Base-by-base conservation (phyloP, 805 yeast genomes). In the Yamadazyma nakazawae region DNA sequence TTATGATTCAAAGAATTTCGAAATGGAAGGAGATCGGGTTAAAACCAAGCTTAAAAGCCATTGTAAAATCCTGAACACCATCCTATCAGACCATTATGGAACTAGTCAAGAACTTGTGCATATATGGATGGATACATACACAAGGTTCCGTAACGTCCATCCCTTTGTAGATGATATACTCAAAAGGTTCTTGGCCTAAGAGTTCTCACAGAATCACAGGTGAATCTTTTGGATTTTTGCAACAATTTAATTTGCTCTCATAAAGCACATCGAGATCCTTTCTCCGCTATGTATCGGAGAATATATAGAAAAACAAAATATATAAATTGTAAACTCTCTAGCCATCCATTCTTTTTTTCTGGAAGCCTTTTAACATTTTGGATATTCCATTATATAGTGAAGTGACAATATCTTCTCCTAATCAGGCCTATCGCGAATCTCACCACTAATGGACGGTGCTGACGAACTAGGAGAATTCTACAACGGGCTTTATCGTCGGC, bases 81-180 rank as follows among this genome's bases (percentile, higher is more conserved):
- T 48, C 12, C 40, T 55, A 6, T 31, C 42, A 3, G 46, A 47
- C 14, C 50, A 51, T 25, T 49, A 57, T 9, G 51, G 46, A 1
- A 47, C 46, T 28, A 61, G 68, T 35, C 41, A 45, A 36, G 54
- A 43, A n/a, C 41, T 63, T 18, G 54, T 63, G 11, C 41, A 37
- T n/a, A 36, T 61, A 9, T 63, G 67, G 67, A 28, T 28, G 32
- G 32, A 28, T 13, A 28, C 32, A 5, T 28, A 5, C 9, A 28
- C 18, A 34, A 16, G 35, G 9, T 28, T 28, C 32, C 32, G 32
- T 5, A 28, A 28, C 11, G n/a, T 28, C 32, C 32, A 28, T 28
- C 32, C 32, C 4, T 28, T 28, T 10, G 32, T 28, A 3, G n/a
- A 13, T 13, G 32, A 28, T 13, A 28, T 28, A 28, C 32, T 28